These are phyloP conservation scores for Psidium guajava DNA, from an alignment of 345 rosid genomes.

Conservation along the genomic window DNA sequence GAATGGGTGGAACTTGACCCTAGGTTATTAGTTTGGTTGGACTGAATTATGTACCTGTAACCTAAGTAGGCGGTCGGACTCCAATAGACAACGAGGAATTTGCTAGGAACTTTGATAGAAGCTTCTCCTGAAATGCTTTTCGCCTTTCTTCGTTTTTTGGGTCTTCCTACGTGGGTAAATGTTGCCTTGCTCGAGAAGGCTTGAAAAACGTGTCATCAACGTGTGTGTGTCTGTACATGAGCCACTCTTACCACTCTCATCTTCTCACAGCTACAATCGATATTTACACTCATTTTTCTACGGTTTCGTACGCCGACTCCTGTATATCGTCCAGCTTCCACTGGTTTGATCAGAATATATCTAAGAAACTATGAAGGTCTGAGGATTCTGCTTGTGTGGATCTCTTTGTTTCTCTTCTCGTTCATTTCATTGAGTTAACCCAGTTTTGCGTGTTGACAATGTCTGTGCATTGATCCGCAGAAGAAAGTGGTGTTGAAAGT, in stretches of 20 bases:
- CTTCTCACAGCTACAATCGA: too few species aligned
- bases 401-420: neutral
- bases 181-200: neutral
- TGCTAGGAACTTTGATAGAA: neutral
- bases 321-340: too few species aligned
- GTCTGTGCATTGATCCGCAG: slow-evolving; percentile 2
- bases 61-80: neutral
- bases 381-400: neutral
- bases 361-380: neutral
- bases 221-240: neutral
- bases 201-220: neutral
- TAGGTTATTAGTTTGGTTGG: neutral
- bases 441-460: neutral
- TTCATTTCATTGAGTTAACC: neutral
- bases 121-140: neutral
- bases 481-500: slow-evolving; percentile 39
- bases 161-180: too few species aligned
- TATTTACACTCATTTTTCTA: neutral
- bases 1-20: too few species aligned
- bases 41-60: neutral
- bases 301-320: too few species aligned
- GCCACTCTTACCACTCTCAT: neutral
- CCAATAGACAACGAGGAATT: neutral
- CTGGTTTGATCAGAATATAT: neutral
- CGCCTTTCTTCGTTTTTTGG: too few species aligned